Conservation (phyloP, 1,139 yeast species). For the Yamadazyma diospyri region DNA sequence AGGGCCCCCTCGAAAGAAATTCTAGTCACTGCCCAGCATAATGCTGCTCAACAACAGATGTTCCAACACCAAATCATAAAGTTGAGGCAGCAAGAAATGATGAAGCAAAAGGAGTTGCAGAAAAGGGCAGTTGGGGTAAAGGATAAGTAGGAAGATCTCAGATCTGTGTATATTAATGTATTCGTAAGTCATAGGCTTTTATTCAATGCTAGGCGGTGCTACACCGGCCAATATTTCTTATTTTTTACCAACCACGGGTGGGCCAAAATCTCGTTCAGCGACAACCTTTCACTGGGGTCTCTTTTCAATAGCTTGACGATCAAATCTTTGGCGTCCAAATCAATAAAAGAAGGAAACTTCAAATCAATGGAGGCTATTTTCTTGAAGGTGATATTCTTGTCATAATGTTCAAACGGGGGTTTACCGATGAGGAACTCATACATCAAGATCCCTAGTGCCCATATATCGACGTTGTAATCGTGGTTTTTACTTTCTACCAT, state of each 20-base stretch:
- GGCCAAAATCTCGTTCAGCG: constrained; percentile 54
- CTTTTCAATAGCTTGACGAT: constrained; percentile 58
- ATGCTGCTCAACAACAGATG: constrained; percentile 43
- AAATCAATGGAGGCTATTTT: constrained; percentile 77
- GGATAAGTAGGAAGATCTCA: constrained; percentile 7
- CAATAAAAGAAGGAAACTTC: constrained; percentile 64
- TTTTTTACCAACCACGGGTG: constrained; percentile 86
- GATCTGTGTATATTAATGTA: constrained; percentile 8
- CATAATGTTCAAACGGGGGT: constrained; percentile 88
- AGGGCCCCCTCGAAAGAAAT: constrained; percentile 61
- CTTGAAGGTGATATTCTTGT: constrained; percentile 70
- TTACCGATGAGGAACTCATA: constrained; percentile 85
- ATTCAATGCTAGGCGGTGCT: too few species aligned
- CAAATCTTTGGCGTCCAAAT: constrained; percentile 74
- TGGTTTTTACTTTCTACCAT: constrained; percentile 85
- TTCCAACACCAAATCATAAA: constrained; percentile 50
- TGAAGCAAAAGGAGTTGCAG: constrained; percentile 30
- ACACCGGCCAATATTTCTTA: constrained; percentile 41
- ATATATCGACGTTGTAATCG: constrained; percentile 75
- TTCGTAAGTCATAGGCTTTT: constrained; percentile 5
- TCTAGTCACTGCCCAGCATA: constrained; percentile 41
- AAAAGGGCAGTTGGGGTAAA: constrained; percentile 18
- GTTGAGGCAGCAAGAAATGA: constrained; percentile 40
- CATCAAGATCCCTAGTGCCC: constrained; percentile 89
- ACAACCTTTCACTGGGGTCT: constrained; percentile 64